Base-by-base conservation (phyloP, 192 early-diverging fungal genomes). In the Chytriomyces sp. region DNA sequence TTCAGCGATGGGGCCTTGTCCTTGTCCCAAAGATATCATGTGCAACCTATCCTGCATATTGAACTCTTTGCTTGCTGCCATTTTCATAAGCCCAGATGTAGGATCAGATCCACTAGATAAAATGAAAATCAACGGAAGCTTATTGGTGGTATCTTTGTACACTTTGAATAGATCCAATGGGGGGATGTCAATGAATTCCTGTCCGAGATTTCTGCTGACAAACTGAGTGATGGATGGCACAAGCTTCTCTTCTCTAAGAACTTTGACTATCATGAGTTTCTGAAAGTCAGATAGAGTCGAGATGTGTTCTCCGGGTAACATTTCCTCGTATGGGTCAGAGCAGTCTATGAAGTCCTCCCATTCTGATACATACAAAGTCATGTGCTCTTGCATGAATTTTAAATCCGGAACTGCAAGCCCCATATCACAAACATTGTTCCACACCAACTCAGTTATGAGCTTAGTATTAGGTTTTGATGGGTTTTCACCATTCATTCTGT, bases 21-120 rank as follows among this genome's bases (percentile, higher is more conserved):
- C 85, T 61, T 88, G 87, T 25, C 87, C 87, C 22, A 88, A 74
- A 7, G 85, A 87, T n/a, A 88, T 88, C 83, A 87, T 88, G 44
- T 85, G 84, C 25, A 88, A 74, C 37, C 83, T 41, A 44, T 88
- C 85, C 49, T 83, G 80, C 81, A 85, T 85, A 39, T 80, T 82
- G 28, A 87, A 73, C 7, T 87, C 82, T 39, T 82, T 80, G n/a
- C 82, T 82, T 0, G 77, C 65, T 0, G 86, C 83, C 67, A 86
- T 85, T 73, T 85, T 87, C 75, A 83, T 81, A 52, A 85, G 64
- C 3, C 78, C 70, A 39, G 79, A 72, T n/a, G 83, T 81, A 33
- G 87, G 87, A 71, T 88, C 87, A 2, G 87, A 88, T 32, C 87
- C 87, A 39, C 82, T 79, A 5, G 87, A 88, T 25, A 88, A 74